Percentiles rank a stretch among this genome's conserved stretches.
Evolutionary conservation across 2,329 filamentous ascomycete genomes (phyloP).

Genomic region (Paraphoma sp.): DNA sequence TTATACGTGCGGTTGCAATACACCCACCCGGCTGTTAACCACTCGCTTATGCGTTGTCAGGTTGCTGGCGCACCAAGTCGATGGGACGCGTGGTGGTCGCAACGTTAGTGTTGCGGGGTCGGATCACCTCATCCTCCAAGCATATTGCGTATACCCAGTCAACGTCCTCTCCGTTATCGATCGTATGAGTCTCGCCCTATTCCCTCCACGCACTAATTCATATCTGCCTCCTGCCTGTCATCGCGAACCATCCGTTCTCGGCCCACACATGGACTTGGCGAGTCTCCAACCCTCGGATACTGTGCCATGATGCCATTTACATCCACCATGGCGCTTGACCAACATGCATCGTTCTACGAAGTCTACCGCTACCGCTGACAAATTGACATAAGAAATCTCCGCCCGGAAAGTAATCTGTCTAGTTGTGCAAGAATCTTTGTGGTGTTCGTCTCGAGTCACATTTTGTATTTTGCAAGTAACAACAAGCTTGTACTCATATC

Average conservation of each 20-base stretch:
- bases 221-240: background rate
- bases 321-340: slow-evolving; percentile 20
- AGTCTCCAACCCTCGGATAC: background rate
- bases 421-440: background rate
- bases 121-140: slow-evolving; percentile 42
- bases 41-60: slow-evolving; percentile 21
- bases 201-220: background rate
- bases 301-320: slow-evolving; percentile 28
- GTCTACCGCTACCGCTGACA: slow-evolving; percentile 7
- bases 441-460: background rate
- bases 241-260: background rate
- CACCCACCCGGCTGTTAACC: slow-evolving; percentile 8
- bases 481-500: too few species aligned
- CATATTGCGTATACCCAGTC: slow-evolving; percentile 39
- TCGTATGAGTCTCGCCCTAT: slow-evolving; percentile 4
- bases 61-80: background rate
- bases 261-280: background rate
- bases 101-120: slow-evolving; percentile 42
- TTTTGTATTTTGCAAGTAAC: background rate
- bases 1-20: slow-evolving; percentile 18
- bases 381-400: background rate
- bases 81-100: slow-evolving; percentile 10
- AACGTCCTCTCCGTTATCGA: slow-evolving; percentile 31
- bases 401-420: too few species aligned
- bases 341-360: background rate